Conservation (phyloP, 768 basidiomycete species). For the Erythrobasidium yunnanense region DNA sequence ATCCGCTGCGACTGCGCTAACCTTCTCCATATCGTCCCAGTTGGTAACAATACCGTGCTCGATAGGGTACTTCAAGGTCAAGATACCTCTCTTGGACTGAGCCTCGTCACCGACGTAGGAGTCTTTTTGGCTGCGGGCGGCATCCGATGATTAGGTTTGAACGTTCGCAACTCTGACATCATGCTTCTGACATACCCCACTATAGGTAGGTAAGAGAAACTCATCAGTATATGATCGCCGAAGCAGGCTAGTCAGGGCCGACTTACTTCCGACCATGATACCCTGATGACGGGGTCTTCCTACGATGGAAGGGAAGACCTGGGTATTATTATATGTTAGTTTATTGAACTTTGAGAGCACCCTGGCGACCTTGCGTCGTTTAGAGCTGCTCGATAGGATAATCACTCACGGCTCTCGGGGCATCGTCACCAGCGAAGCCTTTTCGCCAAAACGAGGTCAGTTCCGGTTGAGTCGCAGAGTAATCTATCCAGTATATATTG, state of each 20-base stretch:
- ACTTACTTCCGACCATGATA: slow-evolving; percentile 73
- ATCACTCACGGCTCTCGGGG: slow-evolving; percentile 69
- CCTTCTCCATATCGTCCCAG: slow-evolving; percentile 99
- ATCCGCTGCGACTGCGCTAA: slow-evolving; percentile 42
- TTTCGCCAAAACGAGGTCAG: not conserved
- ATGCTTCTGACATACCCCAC: too few relatives aligned
- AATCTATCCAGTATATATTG: not conserved
- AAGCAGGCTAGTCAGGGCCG: too few relatives aligned
- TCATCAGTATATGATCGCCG: too few relatives aligned
- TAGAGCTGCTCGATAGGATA: too few relatives aligned
- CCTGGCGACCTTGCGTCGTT: too few relatives aligned
- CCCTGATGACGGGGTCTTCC: slow-evolving; percentile 88
- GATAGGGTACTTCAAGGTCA: slow-evolving; percentile 79
- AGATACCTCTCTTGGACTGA: slow-evolving; percentile 87
- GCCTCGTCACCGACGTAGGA: slow-evolving; percentile 92
- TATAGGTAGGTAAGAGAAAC: too few relatives aligned
- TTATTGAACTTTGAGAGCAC: too few relatives aligned
- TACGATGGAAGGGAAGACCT: slow-evolving; percentile 60
- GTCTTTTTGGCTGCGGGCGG: slow-evolving; percentile 57
- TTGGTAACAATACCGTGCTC: slow-evolving; percentile 92
- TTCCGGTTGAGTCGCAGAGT: not conserved
- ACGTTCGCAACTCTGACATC: too few relatives aligned
- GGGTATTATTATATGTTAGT: too few relatives aligned
- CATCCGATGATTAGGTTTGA: too few relatives aligned
- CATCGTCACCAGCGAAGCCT: slow-evolving; percentile 62